Evolutionary conservation across 78 protist species (phyloP).

Genomic region (Diacronema lutheri): DNA sequence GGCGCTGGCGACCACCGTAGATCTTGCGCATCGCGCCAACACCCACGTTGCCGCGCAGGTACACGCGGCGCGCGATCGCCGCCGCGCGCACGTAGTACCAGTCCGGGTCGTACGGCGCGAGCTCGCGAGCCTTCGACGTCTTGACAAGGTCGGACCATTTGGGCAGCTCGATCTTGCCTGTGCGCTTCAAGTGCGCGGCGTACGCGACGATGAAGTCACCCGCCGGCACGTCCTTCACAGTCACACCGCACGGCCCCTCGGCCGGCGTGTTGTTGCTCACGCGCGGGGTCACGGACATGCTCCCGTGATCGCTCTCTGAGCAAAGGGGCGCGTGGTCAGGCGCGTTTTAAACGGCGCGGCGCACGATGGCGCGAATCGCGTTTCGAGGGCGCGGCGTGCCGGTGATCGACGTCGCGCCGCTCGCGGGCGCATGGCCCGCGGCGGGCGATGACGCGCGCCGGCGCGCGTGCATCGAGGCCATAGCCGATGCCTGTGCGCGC

Average conservation of each 20-base stretch:
- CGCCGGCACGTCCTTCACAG: slow-evolving; percentile 91
- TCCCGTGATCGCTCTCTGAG: too few species aligned
- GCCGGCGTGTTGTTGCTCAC: not conserved
- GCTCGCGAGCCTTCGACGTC: slow-evolving; percentile 87
- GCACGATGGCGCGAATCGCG: too few species aligned
- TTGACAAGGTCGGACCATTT: slow-evolving; percentile 89
- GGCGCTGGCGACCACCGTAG: slow-evolving; percentile 63
- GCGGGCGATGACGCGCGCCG: too few species aligned
- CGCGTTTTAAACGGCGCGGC: too few species aligned
- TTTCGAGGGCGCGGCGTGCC: too few species aligned
- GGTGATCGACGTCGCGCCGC: too few species aligned
- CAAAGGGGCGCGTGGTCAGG: too few species aligned
- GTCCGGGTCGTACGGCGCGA: slow-evolving; percentile 93
- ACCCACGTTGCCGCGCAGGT: slow-evolving; percentile 73
- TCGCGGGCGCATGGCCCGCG: too few species aligned
- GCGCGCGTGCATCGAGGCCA: not conserved
- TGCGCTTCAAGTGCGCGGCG: slow-evolving; percentile 87
- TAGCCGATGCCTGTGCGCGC: not conserved
- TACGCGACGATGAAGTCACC: slow-evolving; percentile 78
- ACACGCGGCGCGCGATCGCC: slow-evolving; percentile 77
- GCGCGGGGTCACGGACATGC: too few species aligned
- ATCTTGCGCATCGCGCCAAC: slow-evolving; percentile 60
- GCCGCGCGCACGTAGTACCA: slow-evolving; percentile 92
- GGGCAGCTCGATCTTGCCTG: slow-evolving; percentile 86
- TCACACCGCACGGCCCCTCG: slow-evolving; percentile 29